Evolutionary conservation across 768 basidiomycete genomes (phyloP), one percentile per base, ranked within the genome.

Genomic region (Lactarius vividus): DNA sequence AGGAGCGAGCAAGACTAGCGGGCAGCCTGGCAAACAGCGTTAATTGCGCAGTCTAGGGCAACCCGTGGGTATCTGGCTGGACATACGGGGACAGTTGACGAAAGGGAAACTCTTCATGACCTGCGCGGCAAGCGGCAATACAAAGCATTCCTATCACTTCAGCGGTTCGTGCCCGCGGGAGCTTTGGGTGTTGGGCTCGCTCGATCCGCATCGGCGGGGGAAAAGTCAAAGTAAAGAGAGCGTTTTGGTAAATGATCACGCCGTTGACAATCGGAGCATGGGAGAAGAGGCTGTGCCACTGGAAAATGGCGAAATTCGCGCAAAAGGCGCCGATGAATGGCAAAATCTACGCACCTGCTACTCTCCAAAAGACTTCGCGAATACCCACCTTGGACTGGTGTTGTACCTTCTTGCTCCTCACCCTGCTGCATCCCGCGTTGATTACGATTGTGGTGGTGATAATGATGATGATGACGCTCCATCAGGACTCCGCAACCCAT

Each of bases 261-360:
- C 53, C 26, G 23, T 54, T 29, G 26, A 29, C 53, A 29, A 2
- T 54, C 5, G 23, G 15, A 7, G 11, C 29, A 31, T 54, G 10
- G 6, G 54, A 11, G 16, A 13, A 7, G 49, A 29, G 23, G 55
- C 23, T 35, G 58, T 46, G 53, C 31, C 57, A 11, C 31, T 31
- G 60, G 33, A 46, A 46, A 23, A 33, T 57, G 29, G 65, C 65
- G 18, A 62, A 66, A 66, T 26, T 66, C 65, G 44, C 65, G 55
- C 65, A 66, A 40, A 7, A 28, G 16, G 56, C 23, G 18, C 46
- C 52, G 29, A 23, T 56, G 65, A 66, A 66, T 66, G 60, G 65
- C 65, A 35, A 62, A 66, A 66, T 52, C 37, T 66, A 66, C 65
- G 65, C 65, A 66, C 23, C 46, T 23, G 15, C 42, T 11, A n/a